Evolutionary conservation across 2,329 filamentous ascomycete species (phyloP), one percentile per base, ranked within the genome.

Genomic region (Coniochaeta prunicola): DNA sequence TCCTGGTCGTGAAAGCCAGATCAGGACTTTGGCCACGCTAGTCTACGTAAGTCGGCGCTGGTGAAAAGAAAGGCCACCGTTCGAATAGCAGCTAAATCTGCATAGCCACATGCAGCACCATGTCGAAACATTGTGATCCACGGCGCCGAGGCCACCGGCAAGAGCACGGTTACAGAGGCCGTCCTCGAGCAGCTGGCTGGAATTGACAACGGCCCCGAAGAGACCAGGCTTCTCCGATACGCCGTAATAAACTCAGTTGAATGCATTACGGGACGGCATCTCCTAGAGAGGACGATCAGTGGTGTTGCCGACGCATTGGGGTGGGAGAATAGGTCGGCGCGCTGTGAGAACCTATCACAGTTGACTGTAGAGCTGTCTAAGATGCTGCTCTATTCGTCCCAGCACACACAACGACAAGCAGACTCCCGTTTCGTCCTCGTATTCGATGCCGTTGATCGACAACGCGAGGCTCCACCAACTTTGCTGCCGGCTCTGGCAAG

Each of bases 61-160:
- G n/a, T n/a, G n/a, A n/a, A n/a, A n/a, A 28, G 13, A 13, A 19
- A 19, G 21, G 19, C 13, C 8, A 48, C 21, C 71, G 10, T 38
- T 53, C 64, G 50, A 10, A 42, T 19, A 38, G 15, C 34, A 12
- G 40, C 28, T 72, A 55, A 61, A 66, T 24, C 63, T 31, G 24
- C 28, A 56, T 68, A 90, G 84, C 82, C 85, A 24, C 73, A 76
- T 53, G 79, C 87, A n/a, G 87, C 90, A 31, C 87, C 84, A 59
- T 89, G 89, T 59, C 78, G 85, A 12, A 89, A 90, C 61, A 72
- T 97, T 12, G 85, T 97, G 24, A 73, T 96, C 55, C 87, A 97
- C 71, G 94, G 94, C 56, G 84, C 92, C 31, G 87, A 92, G 67
- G 88, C 91, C 2, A 96, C 92, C 0, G 93, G 92, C 42, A 97